Conservation (phyloP, 352 stramenopile genomes). For the Phytophthora europaea region DNA sequence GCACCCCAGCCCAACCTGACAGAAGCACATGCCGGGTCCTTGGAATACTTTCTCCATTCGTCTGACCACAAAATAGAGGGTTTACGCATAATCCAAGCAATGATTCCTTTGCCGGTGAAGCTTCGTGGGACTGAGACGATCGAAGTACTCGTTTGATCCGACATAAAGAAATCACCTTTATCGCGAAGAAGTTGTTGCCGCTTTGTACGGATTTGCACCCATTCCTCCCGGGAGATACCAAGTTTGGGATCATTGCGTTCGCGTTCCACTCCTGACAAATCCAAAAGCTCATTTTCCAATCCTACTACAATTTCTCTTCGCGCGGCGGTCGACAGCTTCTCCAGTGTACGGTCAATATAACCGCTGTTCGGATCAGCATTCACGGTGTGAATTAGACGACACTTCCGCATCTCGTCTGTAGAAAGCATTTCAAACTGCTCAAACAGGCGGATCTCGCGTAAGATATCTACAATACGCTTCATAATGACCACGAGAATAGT, state of each 20-base stretch:
- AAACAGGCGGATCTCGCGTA: slow-evolving; percentile 67
- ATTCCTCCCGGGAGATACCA: slow-evolving; percentile 51
- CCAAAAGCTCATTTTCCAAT: slow-evolving; percentile 74
- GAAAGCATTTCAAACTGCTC: slow-evolving; percentile 68
- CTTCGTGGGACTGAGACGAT: slow-evolving; percentile 50
- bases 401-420: slow-evolving; percentile 58
- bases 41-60: slow-evolving; percentile 62
- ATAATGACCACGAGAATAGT: slow-evolving; percentile 58
- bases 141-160: slow-evolving; percentile 51
- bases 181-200: slow-evolving; percentile 61
- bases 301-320: slow-evolving; percentile 68
- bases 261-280: slow-evolving; percentile 46
- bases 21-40: slow-evolving; percentile 31
- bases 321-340: slow-evolving; percentile 60
- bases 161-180: slow-evolving; percentile 61
- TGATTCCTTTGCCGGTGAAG: slow-evolving; percentile 74
- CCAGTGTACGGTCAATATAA: slow-evolving; percentile 63
- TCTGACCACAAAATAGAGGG: slow-evolving; percentile 64
- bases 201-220: slow-evolving; percentile 51
- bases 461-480: slow-evolving; percentile 62
- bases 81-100: slow-evolving; percentile 63
- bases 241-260: slow-evolving; percentile 4
- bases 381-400: slow-evolving; percentile 61
- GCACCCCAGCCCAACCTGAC: slow-evolving; percentile 50
- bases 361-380: slow-evolving; percentile 57